A percentile compares a stretch with the other conserved stretches of the same genome.
Conservation (phyloP, 176 grass and related monocot species). For the bread wheat (Triticum aestivum) region IWGSC_CS_RefSeq_v2.1 NC_057799.1:568210164-568210663, state of each 20-base stretch:
- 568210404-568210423: not conserved
- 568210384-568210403: not conserved
- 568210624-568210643: slow-evolving; percentile 80
- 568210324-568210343: not conserved
- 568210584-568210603: slow-evolving; percentile 71
- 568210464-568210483: slow-evolving; percentile 79
- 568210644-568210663: slow-evolving; percentile 74
- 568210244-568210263: not conserved
- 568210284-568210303: not conserved
- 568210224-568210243: no score
- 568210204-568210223: no score
- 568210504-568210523: slow-evolving; percentile 40
- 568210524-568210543: slow-evolving; percentile 85
- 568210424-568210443: not conserved
- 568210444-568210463: slow-evolving; percentile 62
- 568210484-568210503: slow-evolving; percentile 59
- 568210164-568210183: no score
- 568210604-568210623: slow-evolving; percentile 73
- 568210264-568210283: not conserved
- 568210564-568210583: slow-evolving; percentile 90
- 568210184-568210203: no score
- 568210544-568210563: slow-evolving; percentile 79
- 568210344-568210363: not conserved
- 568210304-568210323: not conserved
- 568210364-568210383: not conserved